Evolutionary conservation across 176 grass and related monocot genomes (phyloP).

Genomic region (Cenchrus fungigraminus): DNA sequence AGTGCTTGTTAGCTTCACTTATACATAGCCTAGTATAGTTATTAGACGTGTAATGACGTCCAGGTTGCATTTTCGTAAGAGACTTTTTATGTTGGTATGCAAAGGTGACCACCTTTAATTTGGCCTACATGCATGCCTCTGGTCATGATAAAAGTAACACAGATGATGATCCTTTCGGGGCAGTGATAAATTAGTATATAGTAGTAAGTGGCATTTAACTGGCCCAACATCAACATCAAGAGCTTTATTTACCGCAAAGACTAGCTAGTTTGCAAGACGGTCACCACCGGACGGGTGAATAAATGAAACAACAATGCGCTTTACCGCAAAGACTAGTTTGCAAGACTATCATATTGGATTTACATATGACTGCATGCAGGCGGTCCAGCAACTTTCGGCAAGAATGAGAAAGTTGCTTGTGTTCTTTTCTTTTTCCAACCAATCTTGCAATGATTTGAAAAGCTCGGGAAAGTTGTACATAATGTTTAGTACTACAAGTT

Average conservation of each 20-base stretch:
- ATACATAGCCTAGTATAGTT: not conserved
- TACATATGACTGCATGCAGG: not conserved
- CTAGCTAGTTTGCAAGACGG: not conserved
- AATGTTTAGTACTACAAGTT: too few relatives aligned
- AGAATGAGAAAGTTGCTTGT: not conserved
- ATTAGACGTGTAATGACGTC: not conserved
- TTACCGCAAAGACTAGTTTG: too few relatives aligned
- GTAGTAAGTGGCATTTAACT: not conserved
- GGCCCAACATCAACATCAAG: not conserved
- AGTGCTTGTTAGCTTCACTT: not conserved
- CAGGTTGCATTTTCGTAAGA: not conserved
- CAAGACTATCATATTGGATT: not conserved
- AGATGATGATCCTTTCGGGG: not conserved
- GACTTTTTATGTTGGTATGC: not conserved
- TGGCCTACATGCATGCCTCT: slow-evolving; percentile 4
- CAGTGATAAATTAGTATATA: not conserved
- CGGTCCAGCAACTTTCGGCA: slow-evolving; percentile 10
- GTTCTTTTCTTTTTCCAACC: not conserved
- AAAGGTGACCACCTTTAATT: not conserved
- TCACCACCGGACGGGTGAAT: not conserved
- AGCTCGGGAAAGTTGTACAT: not conserved
- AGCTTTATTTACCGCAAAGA: not conserved
- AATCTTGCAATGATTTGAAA: not conserved
- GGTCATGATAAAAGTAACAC: slow-evolving; percentile 5
- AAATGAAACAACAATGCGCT: not conserved